These are phyloP conservation scores for Pseudopyricularia cyperi DNA, from an alignment of 2,329 filamentous ascomycete genomes.

Conservation along the genomic window DNA sequence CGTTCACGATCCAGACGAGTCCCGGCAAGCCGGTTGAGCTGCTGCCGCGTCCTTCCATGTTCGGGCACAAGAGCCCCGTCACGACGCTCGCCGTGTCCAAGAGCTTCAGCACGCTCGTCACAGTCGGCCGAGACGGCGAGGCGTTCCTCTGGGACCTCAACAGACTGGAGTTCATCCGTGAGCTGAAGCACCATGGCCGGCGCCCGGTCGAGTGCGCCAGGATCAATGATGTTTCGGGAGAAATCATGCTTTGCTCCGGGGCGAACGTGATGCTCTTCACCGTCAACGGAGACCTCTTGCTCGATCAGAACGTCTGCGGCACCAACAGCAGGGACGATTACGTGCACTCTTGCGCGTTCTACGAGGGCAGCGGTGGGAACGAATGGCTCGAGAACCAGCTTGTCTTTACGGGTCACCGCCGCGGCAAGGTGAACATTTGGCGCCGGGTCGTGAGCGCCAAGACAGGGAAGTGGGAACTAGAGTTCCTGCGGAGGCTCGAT, in stretches of 20 bases:
- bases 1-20: constrained; percentile 59
- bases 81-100: constrained; percentile 73
- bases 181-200: constrained; percentile 32
- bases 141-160: constrained; percentile 91
- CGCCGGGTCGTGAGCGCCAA: constrained; percentile 34
- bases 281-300: constrained; percentile 71
- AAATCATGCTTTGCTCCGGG: constrained; percentile 75
- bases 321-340: constrained; percentile 47
- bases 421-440: constrained; percentile 75
- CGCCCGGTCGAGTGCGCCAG: constrained; percentile 54
- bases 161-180: constrained; percentile 71
- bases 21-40: constrained; percentile 64
- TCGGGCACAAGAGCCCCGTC: constrained; percentile 71
- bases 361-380: constrained; percentile 76
- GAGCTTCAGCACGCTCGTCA: constrained; percentile 78
- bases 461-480: constrained; percentile 59
- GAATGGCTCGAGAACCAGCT: constrained; percentile 85
- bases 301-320: constrained; percentile 71
- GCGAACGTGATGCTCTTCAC: constrained; percentile 67
- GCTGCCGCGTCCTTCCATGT: constrained; percentile 64
- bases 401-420: constrained; percentile 76
- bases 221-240: constrained; percentile 84
- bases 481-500: constrained; percentile 69
- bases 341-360: constrained; percentile 76
- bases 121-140: constrained; percentile 68